These are phyloP conservation scores for Hymenoscyphus albidus DNA, from an alignment of 2,329 filamentous ascomycete genomes.

Conservation along the genomic window DNA sequence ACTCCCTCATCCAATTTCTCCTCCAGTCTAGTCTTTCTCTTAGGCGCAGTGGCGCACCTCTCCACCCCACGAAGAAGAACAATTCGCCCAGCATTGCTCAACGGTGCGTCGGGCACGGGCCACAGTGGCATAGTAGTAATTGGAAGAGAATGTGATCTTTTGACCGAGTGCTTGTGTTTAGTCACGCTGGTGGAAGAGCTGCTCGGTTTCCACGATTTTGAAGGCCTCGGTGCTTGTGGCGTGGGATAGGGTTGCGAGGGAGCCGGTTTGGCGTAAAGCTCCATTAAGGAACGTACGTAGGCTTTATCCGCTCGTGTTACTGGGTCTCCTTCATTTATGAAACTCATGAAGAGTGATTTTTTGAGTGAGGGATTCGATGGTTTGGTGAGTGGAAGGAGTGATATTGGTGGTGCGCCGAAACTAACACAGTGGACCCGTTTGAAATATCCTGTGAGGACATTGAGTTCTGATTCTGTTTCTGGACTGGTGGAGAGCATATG, in stretches of 20 bases:
- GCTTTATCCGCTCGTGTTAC: slow-evolving; percentile 72
- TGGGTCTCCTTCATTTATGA: slow-evolving; percentile 84
- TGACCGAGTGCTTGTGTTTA: slow-evolving; percentile 22
- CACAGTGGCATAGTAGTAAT: slow-evolving; percentile 45
- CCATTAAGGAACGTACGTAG: slow-evolving; percentile 69
- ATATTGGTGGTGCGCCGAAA: slow-evolving; percentile 79
- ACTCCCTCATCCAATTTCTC: slow-evolving; percentile 56
- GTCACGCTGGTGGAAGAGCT: slow-evolving; percentile 20
- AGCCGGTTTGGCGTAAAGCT: slow-evolving; percentile 60
- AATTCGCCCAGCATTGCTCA: slow-evolving; percentile 68
- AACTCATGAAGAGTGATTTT: slow-evolving; percentile 72
- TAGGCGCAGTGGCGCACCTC: slow-evolving; percentile 37
- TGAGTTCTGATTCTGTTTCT: slow-evolving; percentile 63
- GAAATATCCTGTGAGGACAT: slow-evolving; percentile 64
- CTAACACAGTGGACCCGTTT: slow-evolving; percentile 79
- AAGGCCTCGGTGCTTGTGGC: not conserved
- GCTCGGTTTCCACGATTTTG: slow-evolving; percentile 22
- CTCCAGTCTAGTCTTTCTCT: slow-evolving; percentile 45
- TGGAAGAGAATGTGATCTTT: slow-evolving; percentile 23
- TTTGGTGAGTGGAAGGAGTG: slow-evolving; percentile 63
- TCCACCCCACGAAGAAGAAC: slow-evolving; percentile 59
- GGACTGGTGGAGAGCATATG: slow-evolving; percentile 68
- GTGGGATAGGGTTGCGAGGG: slow-evolving; percentile 17
- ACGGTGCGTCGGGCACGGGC: slow-evolving; percentile 60
- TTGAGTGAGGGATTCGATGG: slow-evolving; percentile 46